These are phyloP conservation scores for Byssochlamys sp. DNA, from an alignment of 2,329 filamentous ascomycete genomes.

Conservation along the genomic window DNA sequence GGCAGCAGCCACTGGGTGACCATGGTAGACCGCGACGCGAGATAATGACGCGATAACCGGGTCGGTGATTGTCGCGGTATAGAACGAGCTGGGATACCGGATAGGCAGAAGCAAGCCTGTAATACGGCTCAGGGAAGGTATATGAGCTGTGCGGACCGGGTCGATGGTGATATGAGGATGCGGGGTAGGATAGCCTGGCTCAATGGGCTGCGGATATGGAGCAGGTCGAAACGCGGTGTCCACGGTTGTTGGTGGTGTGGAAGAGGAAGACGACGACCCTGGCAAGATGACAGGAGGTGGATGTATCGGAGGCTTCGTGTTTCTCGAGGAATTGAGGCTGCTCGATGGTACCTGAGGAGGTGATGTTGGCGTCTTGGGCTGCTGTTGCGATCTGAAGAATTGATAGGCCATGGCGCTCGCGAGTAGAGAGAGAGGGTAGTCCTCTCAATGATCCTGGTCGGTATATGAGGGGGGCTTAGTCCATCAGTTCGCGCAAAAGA, in stretches of 20 bases:
- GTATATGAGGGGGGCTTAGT: neutral
- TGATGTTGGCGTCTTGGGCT: slow-evolving; percentile 15
- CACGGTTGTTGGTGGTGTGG: slow-evolving; percentile 14
- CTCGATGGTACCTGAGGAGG: slow-evolving; percentile 12
- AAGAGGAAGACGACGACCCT: slow-evolving; percentile 13
- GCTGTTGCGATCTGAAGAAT: slow-evolving; percentile 27
- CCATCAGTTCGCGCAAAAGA: neutral
- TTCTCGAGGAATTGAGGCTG: slow-evolving; percentile 8
- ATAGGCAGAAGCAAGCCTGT: slow-evolving; percentile 52
- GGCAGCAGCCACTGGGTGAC: slow-evolving; percentile 28
- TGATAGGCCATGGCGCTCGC: slow-evolving; percentile 25
- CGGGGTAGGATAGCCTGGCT: slow-evolving; percentile 21
- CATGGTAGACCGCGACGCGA: slow-evolving; percentile 51
- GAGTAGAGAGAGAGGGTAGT: neutral
- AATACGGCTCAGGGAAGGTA: slow-evolving; percentile 49
- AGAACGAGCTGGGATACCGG: slow-evolving; percentile 53
- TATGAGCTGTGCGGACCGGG: slow-evolving; percentile 43
- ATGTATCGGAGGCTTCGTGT: slow-evolving; percentile 20
- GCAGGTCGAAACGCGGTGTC: slow-evolving; percentile 20
- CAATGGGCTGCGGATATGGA: slow-evolving; percentile 21
- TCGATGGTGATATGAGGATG: slow-evolving; percentile 45
- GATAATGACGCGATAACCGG: slow-evolving; percentile 44
- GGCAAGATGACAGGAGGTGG: slow-evolving; percentile 21
- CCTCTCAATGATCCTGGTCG: neutral
- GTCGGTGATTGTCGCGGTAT: slow-evolving; percentile 50